phyloP scores from a whole-genome alignment of 345 rosid genomes.

The Acer yangbiense region DNA sequence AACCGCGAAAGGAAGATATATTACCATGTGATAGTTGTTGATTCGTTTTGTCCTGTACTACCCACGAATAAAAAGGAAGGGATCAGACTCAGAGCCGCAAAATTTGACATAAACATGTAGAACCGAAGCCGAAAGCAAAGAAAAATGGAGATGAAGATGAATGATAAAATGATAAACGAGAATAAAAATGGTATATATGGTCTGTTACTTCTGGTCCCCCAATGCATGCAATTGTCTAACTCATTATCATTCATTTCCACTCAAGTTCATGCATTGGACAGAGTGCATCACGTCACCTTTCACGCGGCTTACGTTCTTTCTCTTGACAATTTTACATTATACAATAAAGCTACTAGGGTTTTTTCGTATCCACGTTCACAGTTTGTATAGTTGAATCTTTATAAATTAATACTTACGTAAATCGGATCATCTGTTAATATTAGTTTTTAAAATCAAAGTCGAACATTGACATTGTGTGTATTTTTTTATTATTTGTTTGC shows the following conservation, averaged over 20 bases:
- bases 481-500: no score
- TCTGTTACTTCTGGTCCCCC: background rate
- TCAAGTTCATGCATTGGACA: slow-evolving; percentile 10
- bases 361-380: no score
- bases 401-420: no score
- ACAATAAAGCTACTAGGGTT: no score
- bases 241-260: slow-evolving; percentile 3
- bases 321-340: no score
- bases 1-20: no score
- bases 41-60: no score
- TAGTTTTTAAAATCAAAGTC: no score
- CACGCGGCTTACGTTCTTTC: slow-evolving; percentile 37
- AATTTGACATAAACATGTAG: slow-evolving; percentile 31
- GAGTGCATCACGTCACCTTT: slow-evolving; percentile 21
- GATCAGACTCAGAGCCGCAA: slow-evolving; percentile 34
- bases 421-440: no score
- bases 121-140: slow-evolving; percentile 25
- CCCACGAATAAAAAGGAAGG: background rate
- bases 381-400: no score
- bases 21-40: no score
- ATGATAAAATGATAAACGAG: background rate
- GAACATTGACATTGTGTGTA: no score
- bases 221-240: background rate
- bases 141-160: background rate
- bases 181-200: background rate